Evolutionary conservation across 1,284 basidiomycete genomes (phyloP), one percentile per base, ranked within the genome.

Genomic region (Trametes pubescens): DNA sequence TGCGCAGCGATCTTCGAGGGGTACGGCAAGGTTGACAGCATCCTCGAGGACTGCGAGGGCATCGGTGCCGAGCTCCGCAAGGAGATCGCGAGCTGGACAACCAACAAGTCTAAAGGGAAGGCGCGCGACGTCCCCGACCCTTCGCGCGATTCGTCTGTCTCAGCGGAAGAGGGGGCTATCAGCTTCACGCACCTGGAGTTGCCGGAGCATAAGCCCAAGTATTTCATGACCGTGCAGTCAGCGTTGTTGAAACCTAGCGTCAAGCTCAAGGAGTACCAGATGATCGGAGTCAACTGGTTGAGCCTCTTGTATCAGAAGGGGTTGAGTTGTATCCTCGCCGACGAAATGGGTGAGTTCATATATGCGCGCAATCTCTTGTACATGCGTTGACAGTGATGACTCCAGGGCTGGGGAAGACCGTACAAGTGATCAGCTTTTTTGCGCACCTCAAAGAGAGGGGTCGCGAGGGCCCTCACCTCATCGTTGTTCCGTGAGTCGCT

Each of bases 231-330:
- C 46, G 79, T 80, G 40, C 96, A 98, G 72, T 97, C 98, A 0
- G 78, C 83, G 8, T 76, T 87, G 43, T 79, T 99, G 14, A 84
- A 88, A 40, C 79, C 88, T 29, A 86, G 83, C 51, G 89, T 98
- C 65, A 84, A 83, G 71, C 82, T 99, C 70, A 99, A 99, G 81
- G 95, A 98, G 72, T 99, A 99, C 77, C 97, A 99, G 78, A 82
- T 99, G 62, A 84, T 98, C 59, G 98, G 98, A n/a, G 86, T 99
- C 65, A 99, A 98, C 75, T 99, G 98, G 98, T 83, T 99, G 67
- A 90, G 94, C 75, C 79, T 99, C 32, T 81, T 99, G 51, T 96
- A 96, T 76, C 84, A 83, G 58, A 90, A 88, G 73, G 85, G 86
- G 63, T 85, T 93, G 56, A 96, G 94, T 65, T 98, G 96, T 78